Evolutionary conservation across 495 filamentous ascomycete genomes (phyloP).

Genomic region (Penicillium fimorum): DNA sequence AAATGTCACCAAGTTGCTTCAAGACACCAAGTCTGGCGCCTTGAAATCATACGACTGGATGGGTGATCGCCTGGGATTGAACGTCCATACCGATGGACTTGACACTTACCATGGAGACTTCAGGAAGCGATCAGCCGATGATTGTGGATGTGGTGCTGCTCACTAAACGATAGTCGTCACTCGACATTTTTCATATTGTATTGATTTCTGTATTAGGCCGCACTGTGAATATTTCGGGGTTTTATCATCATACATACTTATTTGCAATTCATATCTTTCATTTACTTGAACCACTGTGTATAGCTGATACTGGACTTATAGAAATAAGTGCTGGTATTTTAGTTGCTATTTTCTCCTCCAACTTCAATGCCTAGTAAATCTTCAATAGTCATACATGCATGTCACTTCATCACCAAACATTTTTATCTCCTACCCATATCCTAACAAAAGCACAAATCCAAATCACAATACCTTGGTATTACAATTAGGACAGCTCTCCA

Average conservation of each 20-base stretch:
- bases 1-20: slow-evolving; percentile 69
- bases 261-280: not conserved
- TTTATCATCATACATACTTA: not conserved
- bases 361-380: not conserved
- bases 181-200: not conserved
- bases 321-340: not conserved
- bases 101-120: slow-evolving; percentile 54
- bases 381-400: not conserved
- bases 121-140: slow-evolving; percentile 39
- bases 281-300: not conserved
- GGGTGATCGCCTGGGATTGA: slow-evolving; percentile 40
- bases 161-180: slow-evolving; percentile 22
- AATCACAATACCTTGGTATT: not conserved
- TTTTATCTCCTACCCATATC: not conserved
- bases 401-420: not conserved
- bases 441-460: not conserved
- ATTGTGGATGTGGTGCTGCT: slow-evolving; percentile 41
- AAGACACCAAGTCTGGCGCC: slow-evolving; percentile 45
- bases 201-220: not conserved
- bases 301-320: not conserved
- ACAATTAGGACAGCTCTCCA: slow-evolving; percentile 11
- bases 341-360: not conserved
- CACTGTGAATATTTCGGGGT: slow-evolving; percentile 4
- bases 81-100: slow-evolving; percentile 36
- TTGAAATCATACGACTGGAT: slow-evolving; percentile 38